Base-by-base conservation (phyloP, 192 early-diverging fungal species). In the Blastocladiella britannica region DNA sequence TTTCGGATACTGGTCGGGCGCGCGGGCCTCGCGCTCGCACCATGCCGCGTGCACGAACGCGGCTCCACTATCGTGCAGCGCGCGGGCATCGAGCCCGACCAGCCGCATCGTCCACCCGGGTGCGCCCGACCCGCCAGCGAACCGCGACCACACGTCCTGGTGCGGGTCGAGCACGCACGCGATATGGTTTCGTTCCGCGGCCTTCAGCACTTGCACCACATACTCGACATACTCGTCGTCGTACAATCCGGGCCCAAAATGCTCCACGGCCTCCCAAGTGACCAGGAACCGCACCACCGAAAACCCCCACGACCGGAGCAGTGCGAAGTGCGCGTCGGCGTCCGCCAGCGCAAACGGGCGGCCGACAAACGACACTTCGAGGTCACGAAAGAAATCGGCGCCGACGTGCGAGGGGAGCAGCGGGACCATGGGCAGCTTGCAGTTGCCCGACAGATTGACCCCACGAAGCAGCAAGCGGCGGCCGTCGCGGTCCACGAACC, bases 201-300 rank as follows among this genome's bases (percentile, higher is more conserved):
- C 73, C 23, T 63, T 55, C 25, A 79, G 57, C 22, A 79, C 54
- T 8, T 69, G 58, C 23, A 77, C 62, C 18, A 79, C 55, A 53
- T 79, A 79, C 6, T 76, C 74, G 55, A 79, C 65, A 28, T 67
- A 79, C 7, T 70, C 68, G 23, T 61, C 51, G 57, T 75, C 74
- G 54, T 76, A 79, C 7, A 73, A 70, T 31, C 74, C 74, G 70
- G 76, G 76, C 60, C 76, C 76, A 47, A 70, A 67, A 67, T 78
- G 73, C 55, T 75, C 76, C 52, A 88, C 63, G 4, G 86, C 69
- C 63, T 88, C 86, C 86, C 86, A 88, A 22, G 82, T 74, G 24
- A 84, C 72, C 31, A 85, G 62, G 24, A 88, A 71, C 5, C 85
- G 68, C 23, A 83, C 56, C 57, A 88, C 74, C 51, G 82, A 87